Conservation (phyloP, 2,329 filamentous ascomycete genomes). For the Arthrobotrys entomopaga region DNA sequence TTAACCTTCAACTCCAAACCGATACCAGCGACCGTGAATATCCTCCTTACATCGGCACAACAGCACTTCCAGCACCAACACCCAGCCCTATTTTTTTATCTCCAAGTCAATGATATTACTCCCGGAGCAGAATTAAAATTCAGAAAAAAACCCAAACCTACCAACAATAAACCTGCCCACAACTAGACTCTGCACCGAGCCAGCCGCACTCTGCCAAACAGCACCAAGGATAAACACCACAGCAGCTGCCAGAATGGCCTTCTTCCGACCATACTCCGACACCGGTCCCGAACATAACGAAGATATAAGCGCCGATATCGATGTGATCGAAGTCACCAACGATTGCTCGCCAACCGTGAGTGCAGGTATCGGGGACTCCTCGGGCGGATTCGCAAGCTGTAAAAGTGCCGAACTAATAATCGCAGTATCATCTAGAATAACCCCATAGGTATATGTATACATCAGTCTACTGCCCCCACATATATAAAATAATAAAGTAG, state of each 20-base stretch:
- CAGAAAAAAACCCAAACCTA: slow-evolving; percentile 19
- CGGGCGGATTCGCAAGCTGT: slow-evolving; percentile 71
- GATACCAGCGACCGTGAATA: not conserved
- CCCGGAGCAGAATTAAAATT: not conserved
- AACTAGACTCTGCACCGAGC: slow-evolving; percentile 73
- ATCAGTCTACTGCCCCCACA: too few species aligned
- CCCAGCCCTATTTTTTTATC: slow-evolving; percentile 69
- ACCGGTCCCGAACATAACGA: slow-evolving; percentile 74
- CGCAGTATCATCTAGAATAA: slow-evolving; percentile 70
- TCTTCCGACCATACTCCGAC: slow-evolving; percentile 71
- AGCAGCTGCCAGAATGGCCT: slow-evolving; percentile 73
- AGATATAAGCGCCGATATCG: slow-evolving; percentile 72
- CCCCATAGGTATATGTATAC: slow-evolving; percentile 10
- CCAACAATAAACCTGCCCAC: slow-evolving; percentile 72
- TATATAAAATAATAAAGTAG: too few species aligned
- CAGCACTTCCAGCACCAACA: slow-evolving; percentile 80
- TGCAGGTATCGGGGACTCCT: slow-evolving; percentile 63
- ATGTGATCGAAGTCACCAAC: slow-evolving; percentile 75
- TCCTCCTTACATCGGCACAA: slow-evolving; percentile 73
- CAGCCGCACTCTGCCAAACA: slow-evolving; percentile 70
- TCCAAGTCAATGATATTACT: slow-evolving; percentile 8
- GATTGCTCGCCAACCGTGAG: slow-evolving; percentile 75
- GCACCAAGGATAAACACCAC: slow-evolving; percentile 76
- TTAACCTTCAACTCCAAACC: too few species aligned
- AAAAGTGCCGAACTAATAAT: slow-evolving; percentile 76